These are phyloP conservation scores for Magnolia kwangsiensis DNA, from an alignment of 164 flowering plant genomes.

Conservation along the genomic window DNA sequence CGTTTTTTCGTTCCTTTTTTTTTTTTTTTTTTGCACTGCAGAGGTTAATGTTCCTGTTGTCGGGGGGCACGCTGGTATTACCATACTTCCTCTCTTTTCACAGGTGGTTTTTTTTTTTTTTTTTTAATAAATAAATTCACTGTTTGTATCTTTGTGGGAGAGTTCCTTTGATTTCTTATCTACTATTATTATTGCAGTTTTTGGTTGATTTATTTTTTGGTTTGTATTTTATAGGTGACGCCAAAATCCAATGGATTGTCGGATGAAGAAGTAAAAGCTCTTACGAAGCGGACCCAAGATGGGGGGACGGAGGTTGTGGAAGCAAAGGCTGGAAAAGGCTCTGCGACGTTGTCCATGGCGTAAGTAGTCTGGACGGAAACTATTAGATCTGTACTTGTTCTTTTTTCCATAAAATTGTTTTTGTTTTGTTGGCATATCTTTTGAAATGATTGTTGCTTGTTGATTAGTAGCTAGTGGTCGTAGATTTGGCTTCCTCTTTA, in stretches of 20 bases:
- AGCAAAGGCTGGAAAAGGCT: slow-evolving; percentile 99
- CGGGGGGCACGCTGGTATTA: slow-evolving; percentile 98
- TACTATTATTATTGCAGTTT: not conserved
- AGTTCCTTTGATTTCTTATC: not conserved
- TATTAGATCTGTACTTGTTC: not conserved
- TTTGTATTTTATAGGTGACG: slow-evolving; percentile 48
- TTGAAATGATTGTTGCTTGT: no score
- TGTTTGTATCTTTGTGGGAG: not conserved
- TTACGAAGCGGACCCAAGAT: slow-evolving; percentile 87
- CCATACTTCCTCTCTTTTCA: slow-evolving; percentile 94
- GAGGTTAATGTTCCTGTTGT: slow-evolving; percentile 93
- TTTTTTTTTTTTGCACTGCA: slow-evolving; percentile 19
- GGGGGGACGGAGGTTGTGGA: slow-evolving; percentile 98
- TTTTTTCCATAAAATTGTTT: not conserved
- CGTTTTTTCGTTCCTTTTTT: not conserved
- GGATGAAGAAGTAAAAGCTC: slow-evolving; percentile 60
- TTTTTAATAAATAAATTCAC: not conserved
- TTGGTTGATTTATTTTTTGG: not conserved
- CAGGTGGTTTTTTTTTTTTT: slow-evolving; percentile 41
- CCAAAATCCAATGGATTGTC: slow-evolving; percentile 67
- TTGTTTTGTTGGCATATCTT: no score
- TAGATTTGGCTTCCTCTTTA: no score
- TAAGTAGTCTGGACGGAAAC: slow-evolving; percentile 34
- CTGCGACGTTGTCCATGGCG: slow-evolving; percentile 99
- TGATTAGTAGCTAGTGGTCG: no score